Base-by-base conservation (phyloP, 1,284 basidiomycete genomes). In the Moesziomyces globuligerus region DNA sequence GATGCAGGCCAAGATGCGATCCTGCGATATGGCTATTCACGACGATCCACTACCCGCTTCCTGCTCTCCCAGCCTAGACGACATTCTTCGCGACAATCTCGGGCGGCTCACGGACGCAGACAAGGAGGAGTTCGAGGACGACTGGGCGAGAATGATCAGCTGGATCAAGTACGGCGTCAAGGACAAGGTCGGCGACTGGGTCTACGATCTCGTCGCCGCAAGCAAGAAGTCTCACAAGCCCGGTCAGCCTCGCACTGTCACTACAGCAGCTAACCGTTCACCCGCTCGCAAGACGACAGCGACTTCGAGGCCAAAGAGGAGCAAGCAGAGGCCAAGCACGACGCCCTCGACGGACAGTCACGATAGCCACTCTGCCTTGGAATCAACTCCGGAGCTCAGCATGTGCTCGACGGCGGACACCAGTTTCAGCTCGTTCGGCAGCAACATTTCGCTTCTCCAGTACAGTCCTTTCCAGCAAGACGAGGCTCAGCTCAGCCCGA, bases 111-210 rank as follows among this genome's bases (percentile, higher is more conserved):
- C 64, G 37, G 17, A 44, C 0, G 32, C 46, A 36, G 56, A 50
- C 47, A 61, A 58, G 51, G 39, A 58, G 34, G 38, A 44, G 11
- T 61, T 65, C 28, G 52, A 73, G 28, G 60, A 61, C 4, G 68
- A 71, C 7, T 79, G 72, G 72, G 28, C 38, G 3, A 49, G 58
- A 28, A 70, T 76, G 45, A 51, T 73, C 28, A 74, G 67, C 36
- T 72, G 67, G 36, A 57, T 79, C 56, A 60, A 52, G 8, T 59
- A 62, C 38, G 74, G 76, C 11, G 62, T 66, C 40, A 76, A 74
- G 41, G 74, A 76, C 34, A 72, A 70, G 20, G 59, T 75, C 17
- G 70, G 72, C 11, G 57, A 69, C 26, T 79, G 76, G 76, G 40
- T 79, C 6, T 43, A 64, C 20, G 65, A 72, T 39, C 37, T 75